Evolutionary conservation across 768 basidiomycete species (phyloP).

Genomic region (Amanita pseudoporphyria): DNA sequence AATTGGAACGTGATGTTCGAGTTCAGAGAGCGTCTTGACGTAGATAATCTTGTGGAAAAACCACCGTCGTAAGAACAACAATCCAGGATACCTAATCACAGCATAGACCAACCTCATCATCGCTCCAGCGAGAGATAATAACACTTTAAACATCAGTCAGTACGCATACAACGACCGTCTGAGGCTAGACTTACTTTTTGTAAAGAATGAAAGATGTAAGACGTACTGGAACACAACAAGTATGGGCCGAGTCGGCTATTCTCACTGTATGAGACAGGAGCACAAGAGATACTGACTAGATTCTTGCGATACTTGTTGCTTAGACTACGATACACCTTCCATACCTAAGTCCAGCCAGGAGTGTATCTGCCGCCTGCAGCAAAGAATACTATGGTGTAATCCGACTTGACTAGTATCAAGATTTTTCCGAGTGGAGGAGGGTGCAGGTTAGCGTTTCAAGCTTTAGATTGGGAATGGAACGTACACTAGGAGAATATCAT

Average conservation of each 20-base stretch:
- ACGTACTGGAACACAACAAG: conserved; percentile 25
- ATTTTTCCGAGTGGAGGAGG: too few relatives aligned
- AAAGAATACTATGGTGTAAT: conserved; percentile 83
- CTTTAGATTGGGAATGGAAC: conserved; percentile 17
- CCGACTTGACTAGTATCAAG: conserved; percentile 85
- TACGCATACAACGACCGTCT: background rate
- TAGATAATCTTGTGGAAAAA: conserved; percentile 83
- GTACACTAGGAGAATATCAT: conserved; percentile 69
- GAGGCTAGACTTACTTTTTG: conserved; percentile 45
- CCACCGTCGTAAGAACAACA: conserved; percentile 18
- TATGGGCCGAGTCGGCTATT: background rate
- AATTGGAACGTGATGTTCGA: conserved; percentile 64
- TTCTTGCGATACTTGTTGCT: conserved; percentile 85
- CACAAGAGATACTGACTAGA: conserved; percentile 70
- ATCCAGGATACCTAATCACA: background rate
- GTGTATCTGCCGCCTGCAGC: conserved; percentile 68
- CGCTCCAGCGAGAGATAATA: conserved; percentile 81
- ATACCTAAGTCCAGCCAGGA: conserved; percentile 85
- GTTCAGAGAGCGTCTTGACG: too few relatives aligned
- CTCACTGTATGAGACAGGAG: conserved; percentile 17
- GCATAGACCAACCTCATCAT: conserved; percentile 61
- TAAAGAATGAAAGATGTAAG: conserved; percentile 81
- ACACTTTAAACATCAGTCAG: conserved; percentile 46
- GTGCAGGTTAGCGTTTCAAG: too few relatives aligned
- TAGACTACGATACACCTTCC: conserved; percentile 79